Conservation (phyloP, 495 filamentous ascomycete species). For the Podospora conica region DNA sequence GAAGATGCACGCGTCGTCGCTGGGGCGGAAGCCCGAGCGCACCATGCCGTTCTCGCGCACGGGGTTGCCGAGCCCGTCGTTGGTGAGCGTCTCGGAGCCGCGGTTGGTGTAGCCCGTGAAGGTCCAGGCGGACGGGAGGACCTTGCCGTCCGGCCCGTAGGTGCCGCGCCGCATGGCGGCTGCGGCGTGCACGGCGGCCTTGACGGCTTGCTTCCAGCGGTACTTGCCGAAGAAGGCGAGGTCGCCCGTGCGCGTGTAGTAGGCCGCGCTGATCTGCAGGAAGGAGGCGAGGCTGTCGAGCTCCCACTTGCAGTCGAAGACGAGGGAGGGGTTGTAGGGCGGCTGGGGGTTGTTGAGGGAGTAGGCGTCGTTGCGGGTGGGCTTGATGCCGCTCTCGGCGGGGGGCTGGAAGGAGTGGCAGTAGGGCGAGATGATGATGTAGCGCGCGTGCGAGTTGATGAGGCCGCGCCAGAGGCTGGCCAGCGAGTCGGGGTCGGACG, state of each 20-base stretch:
- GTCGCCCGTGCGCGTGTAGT: constrained; percentile 51
- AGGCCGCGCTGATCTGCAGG: constrained; percentile 53
- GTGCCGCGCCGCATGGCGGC: constrained; percentile 56
- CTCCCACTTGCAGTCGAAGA: constrained; percentile 63
- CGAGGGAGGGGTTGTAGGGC: constrained; percentile 42
- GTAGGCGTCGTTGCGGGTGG: constrained; percentile 45
- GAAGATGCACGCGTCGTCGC: constrained; percentile 54
- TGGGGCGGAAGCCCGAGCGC: constrained; percentile 56
- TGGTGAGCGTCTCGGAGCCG: constrained; percentile 54
- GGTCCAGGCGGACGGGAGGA: constrained; percentile 48
- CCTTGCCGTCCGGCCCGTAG: constrained; percentile 49
- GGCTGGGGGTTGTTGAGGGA: constrained; percentile 41
- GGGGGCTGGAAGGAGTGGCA: constrained; percentile 60
- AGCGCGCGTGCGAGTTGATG: constrained; percentile 55
- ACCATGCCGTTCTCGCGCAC: constrained; percentile 56
- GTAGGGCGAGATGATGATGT: constrained; percentile 53
- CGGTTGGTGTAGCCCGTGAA: constrained; percentile 54
- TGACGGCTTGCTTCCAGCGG: constrained; percentile 52
- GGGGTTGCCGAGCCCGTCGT: constrained; percentile 56
- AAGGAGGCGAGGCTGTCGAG: constrained; percentile 58
- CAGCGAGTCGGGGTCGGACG: constrained; percentile 43
- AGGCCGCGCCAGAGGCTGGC: constrained; percentile 55
- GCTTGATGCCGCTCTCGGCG: constrained; percentile 44
- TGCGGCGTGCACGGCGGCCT: constrained; percentile 49
- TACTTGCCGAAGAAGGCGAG: constrained; percentile 54